A percentile compares a stretch with the other conserved stretches of the same genome.
Conservation (phyloP, 345 rosid genomes). For the Luvunga scandens region DNA sequence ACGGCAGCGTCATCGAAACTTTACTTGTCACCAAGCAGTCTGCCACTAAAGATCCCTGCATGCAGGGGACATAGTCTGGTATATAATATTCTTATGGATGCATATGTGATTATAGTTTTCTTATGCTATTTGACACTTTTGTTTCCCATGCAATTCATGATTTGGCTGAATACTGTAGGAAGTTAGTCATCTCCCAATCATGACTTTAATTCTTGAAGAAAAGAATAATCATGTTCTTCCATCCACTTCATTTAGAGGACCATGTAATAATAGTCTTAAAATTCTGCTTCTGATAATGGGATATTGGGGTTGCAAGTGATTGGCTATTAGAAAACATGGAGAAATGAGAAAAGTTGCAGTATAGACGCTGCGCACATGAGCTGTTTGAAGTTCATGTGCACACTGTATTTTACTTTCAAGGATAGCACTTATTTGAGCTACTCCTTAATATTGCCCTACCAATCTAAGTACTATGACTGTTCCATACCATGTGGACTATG, state of each 20-base stretch:
- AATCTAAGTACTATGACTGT: neutral
- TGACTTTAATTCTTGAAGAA: neutral
- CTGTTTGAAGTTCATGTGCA: slow-evolving; percentile 5
- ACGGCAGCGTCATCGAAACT: slow-evolving; percentile 78
- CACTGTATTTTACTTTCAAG: neutral
- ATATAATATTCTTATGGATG: slow-evolving; percentile 16
- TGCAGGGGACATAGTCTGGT: slow-evolving; percentile 98
- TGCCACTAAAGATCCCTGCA: slow-evolving; percentile 91
- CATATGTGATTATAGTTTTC: neutral
- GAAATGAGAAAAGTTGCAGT: neutral
- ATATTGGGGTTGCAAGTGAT: neutral
- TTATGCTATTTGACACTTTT: neutral
- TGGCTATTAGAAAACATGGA: neutral
- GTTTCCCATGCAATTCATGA: neutral
- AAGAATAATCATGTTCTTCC: neutral
- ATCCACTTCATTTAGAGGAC: neutral
- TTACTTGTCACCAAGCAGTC: slow-evolving; percentile 86
- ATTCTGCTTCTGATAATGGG: neutral
- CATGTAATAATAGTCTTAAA: neutral
- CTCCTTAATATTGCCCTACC: neutral
- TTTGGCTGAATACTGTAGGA: neutral
- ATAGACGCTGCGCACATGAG: neutral
- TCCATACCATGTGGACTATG: neutral
- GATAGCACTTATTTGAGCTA: neutral
- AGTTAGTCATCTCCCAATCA: neutral